These are phyloP conservation scores for Mrakia hoshinonis DNA, from an alignment of 768 basidiomycete species.

Conservation along the genomic window DNA sequence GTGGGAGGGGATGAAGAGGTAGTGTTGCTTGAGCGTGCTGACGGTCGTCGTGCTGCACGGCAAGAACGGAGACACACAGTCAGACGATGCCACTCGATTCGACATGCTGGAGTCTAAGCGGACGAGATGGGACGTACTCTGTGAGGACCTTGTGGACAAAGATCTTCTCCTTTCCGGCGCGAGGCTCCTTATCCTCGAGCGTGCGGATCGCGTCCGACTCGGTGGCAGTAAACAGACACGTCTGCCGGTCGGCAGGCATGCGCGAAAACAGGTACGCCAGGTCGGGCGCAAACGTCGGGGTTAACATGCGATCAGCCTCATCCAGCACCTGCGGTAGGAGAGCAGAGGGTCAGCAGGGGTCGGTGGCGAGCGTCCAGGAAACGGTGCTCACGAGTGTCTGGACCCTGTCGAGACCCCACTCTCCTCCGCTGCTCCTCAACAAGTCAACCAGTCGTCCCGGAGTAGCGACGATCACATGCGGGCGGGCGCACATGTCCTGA, in stretches of 20 bases:
- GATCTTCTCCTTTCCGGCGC: slow-evolving; percentile 72
- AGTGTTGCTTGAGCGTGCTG: slow-evolving; percentile 73
- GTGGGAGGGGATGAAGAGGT: slow-evolving; percentile 86
- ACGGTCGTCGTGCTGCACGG: slow-evolving; percentile 75
- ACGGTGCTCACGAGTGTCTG: slow-evolving; percentile 62
- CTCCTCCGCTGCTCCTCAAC: slow-evolving; percentile 61
- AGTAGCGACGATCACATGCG: slow-evolving; percentile 90
- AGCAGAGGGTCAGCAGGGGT: not conserved
- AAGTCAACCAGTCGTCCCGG: slow-evolving; percentile 92
- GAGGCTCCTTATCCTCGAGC: slow-evolving; percentile 61
- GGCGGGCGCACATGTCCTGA: slow-evolving; percentile 68
- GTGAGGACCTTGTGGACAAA: slow-evolving; percentile 74
- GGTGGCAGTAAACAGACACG: slow-evolving; percentile 93
- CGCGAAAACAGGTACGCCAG: slow-evolving; percentile 64
- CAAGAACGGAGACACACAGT: not conserved
- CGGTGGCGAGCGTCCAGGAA: not conserved
- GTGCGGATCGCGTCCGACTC: slow-evolving; percentile 76
- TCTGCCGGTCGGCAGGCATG: slow-evolving; percentile 75
- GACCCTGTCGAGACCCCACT: slow-evolving; percentile 76
- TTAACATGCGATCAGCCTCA: slow-evolving; percentile 88
- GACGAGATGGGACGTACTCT: slow-evolving; percentile 47
- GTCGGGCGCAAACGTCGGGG: slow-evolving; percentile 79
- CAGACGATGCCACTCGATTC: not conserved
- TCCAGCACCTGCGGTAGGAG: slow-evolving; percentile 63
- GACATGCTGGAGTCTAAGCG: not conserved